Conservation (phyloP, 1,284 basidiomycete species). For the Flammula alnicola region DNA sequence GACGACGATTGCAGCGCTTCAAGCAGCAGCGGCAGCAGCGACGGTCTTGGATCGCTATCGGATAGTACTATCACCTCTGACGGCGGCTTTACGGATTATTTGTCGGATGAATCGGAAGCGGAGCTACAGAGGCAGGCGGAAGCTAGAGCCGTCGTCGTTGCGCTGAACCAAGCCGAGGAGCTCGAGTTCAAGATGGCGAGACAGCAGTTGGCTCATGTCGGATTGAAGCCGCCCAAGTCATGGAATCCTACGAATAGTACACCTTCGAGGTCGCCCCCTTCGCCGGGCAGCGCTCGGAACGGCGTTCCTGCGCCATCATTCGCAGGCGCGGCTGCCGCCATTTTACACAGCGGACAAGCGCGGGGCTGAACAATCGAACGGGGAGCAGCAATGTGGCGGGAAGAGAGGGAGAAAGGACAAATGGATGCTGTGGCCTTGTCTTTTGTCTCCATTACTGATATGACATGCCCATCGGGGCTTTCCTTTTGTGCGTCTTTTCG, state of each 20-base stretch:
- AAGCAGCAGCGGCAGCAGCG: slow-evolving; percentile 64
- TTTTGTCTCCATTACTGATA: slow-evolving; percentile 6
- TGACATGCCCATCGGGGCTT: neutral
- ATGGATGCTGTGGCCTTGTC: neutral
- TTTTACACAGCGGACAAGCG: slow-evolving; percentile 21
- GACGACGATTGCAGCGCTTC: slow-evolving; percentile 51
- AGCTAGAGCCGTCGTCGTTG: slow-evolving; percentile 68
- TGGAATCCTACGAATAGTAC: slow-evolving; percentile 69
- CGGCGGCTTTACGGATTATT: slow-evolving; percentile 82
- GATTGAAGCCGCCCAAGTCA: slow-evolving; percentile 71
- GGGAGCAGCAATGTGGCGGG: neutral
- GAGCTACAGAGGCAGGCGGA: slow-evolving; percentile 83
- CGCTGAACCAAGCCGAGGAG: slow-evolving; percentile 80
- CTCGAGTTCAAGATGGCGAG: slow-evolving; percentile 78
- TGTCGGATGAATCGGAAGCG: slow-evolving; percentile 83
- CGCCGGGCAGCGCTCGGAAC: slow-evolving; percentile 7
- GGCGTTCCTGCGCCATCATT: slow-evolving; percentile 17
- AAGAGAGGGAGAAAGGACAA: neutral
- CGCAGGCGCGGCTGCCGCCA: slow-evolving; percentile 20
- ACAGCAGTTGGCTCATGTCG: slow-evolving; percentile 73
- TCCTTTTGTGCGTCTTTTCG: slow-evolving; percentile 7
- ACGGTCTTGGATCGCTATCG: slow-evolving; percentile 56
- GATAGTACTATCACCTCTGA: slow-evolving; percentile 80
- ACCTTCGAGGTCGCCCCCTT: slow-evolving; percentile 14
- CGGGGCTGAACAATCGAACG: slow-evolving; percentile 7